Conservation (phyloP, 345 rosid genomes). For the Leavenworthia alabamica region DNA sequence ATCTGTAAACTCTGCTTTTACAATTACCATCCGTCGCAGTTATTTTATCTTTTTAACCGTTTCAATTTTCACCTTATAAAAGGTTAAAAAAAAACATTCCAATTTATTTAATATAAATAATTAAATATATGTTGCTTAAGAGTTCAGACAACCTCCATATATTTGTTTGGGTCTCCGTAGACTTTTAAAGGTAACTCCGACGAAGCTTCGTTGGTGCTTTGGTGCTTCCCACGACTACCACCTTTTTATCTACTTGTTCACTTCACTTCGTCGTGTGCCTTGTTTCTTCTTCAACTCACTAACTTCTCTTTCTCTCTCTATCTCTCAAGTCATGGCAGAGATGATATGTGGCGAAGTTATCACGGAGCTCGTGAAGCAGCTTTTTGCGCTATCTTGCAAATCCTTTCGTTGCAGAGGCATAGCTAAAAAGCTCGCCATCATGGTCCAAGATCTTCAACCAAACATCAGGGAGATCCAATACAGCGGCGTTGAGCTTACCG, state of each 20-base stretch:
- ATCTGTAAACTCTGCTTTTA: neutral
- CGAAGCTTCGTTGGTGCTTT: constrained; percentile 12
- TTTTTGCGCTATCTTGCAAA: constrained; percentile 35
- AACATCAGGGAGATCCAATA: constrained; percentile 52
- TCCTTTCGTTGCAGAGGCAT: constrained; percentile 43
- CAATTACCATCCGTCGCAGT: neutral
- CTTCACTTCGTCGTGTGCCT: neutral
- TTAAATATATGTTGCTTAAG: neutral
- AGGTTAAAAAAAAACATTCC: too few relatives aligned
- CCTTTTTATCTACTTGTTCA: neutral
- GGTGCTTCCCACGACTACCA: too few relatives aligned
- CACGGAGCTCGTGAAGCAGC: constrained; percentile 50
- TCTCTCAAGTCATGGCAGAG: constrained; percentile 35
- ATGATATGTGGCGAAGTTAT: constrained; percentile 56
- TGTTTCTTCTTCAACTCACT: neutral
- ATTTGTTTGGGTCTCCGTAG: constrained; percentile 6
- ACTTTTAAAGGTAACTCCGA: neutral
- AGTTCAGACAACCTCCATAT: too few relatives aligned
- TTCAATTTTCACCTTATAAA: neutral
- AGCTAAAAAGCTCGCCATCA: constrained; percentile 35
- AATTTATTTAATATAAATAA: too few relatives aligned
- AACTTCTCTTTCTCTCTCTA: neutral
- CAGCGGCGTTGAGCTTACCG: constrained; percentile 62
- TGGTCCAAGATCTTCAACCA: constrained; percentile 35
- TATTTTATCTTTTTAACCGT: neutral